Conservation (phyloP, 108 stramenopile genomes). For the Epithemia pelagica region DNA sequence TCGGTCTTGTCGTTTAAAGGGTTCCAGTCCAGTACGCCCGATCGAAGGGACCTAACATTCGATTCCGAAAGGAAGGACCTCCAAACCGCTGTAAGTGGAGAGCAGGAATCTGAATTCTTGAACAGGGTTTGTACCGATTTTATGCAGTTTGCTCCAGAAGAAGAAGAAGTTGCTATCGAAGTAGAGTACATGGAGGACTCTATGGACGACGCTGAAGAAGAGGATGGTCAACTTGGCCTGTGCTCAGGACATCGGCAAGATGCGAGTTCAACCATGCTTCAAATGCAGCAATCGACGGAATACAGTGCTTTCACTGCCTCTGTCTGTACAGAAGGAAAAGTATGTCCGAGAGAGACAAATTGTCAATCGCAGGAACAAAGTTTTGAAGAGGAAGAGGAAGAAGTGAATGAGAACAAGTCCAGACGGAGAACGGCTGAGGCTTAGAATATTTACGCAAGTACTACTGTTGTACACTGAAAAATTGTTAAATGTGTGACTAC, state of each 20-base stretch:
- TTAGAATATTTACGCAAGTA: not conserved
- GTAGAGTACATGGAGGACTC: slow-evolving; percentile 41
- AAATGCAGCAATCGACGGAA: not conserved
- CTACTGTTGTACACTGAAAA: not conserved
- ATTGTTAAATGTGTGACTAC: too few relatives aligned
- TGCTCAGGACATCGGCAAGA: not conserved
- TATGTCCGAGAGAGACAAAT: not conserved
- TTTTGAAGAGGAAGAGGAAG: not conserved
- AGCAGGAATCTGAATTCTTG: not conserved
- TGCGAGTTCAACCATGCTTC: not conserved
- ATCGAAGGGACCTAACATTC: not conserved
- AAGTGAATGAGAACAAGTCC: not conserved
- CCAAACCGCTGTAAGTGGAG: not conserved
- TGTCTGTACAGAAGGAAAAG: not conserved
- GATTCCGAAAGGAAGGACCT: not conserved
- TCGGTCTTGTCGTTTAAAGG: not conserved
- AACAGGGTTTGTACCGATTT: slow-evolving; percentile 2
- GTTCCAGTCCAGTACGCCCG: not conserved
- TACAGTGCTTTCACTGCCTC: not conserved
- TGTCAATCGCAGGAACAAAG: not conserved
- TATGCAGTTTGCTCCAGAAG: slow-evolving; percentile 2
- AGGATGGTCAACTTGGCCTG: not conserved
- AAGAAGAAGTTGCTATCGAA: slow-evolving; percentile 46
- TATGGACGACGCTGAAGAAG: slow-evolving; percentile 8
- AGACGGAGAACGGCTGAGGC: not conserved